Conservation (phyloP, 768 basidiomycete genomes). For the Rossbeevera mucosa region DNA sequence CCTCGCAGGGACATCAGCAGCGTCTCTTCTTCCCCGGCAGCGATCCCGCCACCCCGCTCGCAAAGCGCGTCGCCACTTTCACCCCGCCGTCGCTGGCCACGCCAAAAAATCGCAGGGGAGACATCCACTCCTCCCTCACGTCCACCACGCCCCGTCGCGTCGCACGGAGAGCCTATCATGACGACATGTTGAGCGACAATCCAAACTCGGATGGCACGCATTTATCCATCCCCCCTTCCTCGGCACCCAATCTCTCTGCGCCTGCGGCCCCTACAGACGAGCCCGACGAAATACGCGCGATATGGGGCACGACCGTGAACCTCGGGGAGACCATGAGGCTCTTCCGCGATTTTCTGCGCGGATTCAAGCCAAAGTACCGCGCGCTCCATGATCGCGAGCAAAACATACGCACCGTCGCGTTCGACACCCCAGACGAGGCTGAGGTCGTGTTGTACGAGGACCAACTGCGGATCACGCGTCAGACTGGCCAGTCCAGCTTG, state of each 20-base stretch:
- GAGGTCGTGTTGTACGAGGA: conserved; percentile 71
- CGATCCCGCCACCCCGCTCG: conserved; percentile 42
- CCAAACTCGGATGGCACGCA: conserved; percentile 56
- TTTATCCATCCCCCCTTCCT: conserved; percentile 55
- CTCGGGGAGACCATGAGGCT: conserved; percentile 86
- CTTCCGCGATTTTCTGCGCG: conserved; percentile 83
- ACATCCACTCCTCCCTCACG: conserved; percentile 30
- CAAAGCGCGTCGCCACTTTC: conserved; percentile 32
- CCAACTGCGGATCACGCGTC: conserved; percentile 81
- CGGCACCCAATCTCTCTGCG: conserved; percentile 53
- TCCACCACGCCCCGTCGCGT: conserved; percentile 28
- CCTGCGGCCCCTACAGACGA: conserved; percentile 61
- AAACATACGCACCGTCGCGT: conserved; percentile 45
- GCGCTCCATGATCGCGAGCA: conserved; percentile 62
- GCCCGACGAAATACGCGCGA: conserved; percentile 81
- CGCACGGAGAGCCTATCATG: conserved; percentile 17
- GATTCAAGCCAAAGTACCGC: conserved; percentile 92
- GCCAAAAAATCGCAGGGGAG: conserved; percentile 39
- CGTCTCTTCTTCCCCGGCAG: conserved; percentile 32
- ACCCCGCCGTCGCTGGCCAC: conserved; percentile 32
- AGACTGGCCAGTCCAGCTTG: conserved; percentile 88
- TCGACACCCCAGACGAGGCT: conserved; percentile 59
- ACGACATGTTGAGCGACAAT: conserved; percentile 29
- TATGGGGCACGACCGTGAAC: conserved; percentile 98
- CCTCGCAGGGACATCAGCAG: conserved; percentile 13